Evolutionary conservation across 768 basidiomycete genomes (phyloP).

Genomic region (Leccinum subgranulosum): DNA sequence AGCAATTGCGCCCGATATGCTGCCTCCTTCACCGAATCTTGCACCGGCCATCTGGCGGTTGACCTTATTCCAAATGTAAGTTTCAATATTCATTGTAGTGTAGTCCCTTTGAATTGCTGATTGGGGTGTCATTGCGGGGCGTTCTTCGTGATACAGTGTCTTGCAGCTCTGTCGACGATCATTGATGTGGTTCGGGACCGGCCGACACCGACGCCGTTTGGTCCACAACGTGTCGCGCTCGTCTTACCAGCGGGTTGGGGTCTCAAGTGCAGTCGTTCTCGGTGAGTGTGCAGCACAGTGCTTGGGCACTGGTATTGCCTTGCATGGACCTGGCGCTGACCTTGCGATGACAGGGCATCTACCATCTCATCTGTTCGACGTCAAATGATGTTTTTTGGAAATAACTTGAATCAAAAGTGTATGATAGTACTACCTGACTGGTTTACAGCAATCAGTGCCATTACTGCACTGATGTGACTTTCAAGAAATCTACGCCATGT

Average conservation of each 20-base stretch:
- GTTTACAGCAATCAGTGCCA: background rate
- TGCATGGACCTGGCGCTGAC: background rate
- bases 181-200: conserved; percentile 44
- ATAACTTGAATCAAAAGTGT: background rate
- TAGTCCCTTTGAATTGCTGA: background rate
- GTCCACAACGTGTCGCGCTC: conserved; percentile 63
- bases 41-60: conserved; percentile 48
- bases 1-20: conserved; percentile 1
- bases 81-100: background rate
- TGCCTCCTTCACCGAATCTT: conserved; percentile 23
- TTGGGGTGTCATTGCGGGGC: conserved; percentile 29
- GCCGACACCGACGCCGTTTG: conserved; percentile 48
- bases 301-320: background rate
- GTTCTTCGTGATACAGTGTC: conserved; percentile 45
- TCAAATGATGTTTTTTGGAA: conserved; percentile 39
- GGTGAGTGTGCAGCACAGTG: conserved; percentile 32
- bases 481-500: too few relatives aligned
- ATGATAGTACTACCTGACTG: background rate
- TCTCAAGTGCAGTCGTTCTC: conserved; percentile 47
- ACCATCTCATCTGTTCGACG: conserved; percentile 36
- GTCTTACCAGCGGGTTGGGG: conserved; percentile 60
- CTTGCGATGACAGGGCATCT: conserved; percentile 31
- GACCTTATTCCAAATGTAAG: conserved; percentile 53
- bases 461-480: background rate
- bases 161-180: conserved; percentile 49